phyloP scores from a whole-genome alignment of 305 asterid species.

The Salvia sclarea region DNA sequence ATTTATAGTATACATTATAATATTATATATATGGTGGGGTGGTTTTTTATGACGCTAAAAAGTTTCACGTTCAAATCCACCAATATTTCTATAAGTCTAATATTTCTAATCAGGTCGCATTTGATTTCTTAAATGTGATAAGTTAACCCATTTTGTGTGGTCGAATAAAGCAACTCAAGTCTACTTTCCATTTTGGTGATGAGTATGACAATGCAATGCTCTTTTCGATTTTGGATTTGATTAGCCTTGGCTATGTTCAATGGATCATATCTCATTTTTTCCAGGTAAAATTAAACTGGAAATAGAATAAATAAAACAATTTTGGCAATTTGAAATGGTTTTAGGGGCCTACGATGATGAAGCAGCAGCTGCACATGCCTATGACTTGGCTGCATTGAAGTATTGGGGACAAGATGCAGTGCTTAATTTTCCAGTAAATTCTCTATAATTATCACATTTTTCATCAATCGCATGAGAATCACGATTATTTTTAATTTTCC shows the following conservation, averaged over 20 bases:
- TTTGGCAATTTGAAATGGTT: slow-evolving; percentile 10
- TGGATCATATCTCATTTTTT: slow-evolving; percentile 38
- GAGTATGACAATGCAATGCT: background rate
- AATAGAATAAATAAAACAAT: background rate
- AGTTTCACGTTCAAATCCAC: no score
- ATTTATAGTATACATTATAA: background rate
- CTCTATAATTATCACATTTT: background rate
- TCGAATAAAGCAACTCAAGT: background rate
- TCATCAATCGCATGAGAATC: background rate
- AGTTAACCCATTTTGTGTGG: no score
- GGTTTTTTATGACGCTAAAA: no score
- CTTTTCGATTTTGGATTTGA: slow-evolving; percentile 14
- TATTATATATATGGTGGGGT: background rate
- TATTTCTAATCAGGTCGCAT: no score
- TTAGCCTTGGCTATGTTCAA: slow-evolving; percentile 13
- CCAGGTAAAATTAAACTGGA: background rate
- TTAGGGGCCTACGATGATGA: slow-evolving; percentile 87
- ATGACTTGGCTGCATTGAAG: slow-evolving; percentile 92
- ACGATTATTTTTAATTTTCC: background rate
- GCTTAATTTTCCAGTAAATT: slow-evolving; percentile 79
- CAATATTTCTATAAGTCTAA: no score
- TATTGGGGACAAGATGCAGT: slow-evolving; percentile 86
- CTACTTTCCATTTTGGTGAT: background rate
- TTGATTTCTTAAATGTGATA: no score
- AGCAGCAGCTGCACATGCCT: slow-evolving; percentile 92